phyloP scores from a whole-genome alignment of 2,329 filamentous ascomycete species.

The Aureobasidium sp. region DNA sequence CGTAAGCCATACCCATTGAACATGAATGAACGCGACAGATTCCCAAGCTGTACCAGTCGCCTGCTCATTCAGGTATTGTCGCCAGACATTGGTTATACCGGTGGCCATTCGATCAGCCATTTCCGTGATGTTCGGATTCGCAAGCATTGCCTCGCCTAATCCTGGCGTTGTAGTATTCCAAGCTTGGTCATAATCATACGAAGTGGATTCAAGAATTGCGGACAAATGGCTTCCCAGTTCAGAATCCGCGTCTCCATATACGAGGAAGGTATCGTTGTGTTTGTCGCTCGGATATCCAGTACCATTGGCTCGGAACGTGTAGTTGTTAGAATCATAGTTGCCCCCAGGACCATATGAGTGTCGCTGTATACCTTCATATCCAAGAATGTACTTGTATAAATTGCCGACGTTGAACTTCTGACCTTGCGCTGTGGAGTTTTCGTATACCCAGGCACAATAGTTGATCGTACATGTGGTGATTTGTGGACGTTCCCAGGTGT shows the following conservation, averaged over 20 bases:
- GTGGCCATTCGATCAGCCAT: background rate
- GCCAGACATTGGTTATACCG: background rate
- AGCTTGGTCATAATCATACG: background rate
- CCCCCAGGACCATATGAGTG: background rate
- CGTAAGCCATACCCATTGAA: background rate
- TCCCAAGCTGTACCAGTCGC: background rate
- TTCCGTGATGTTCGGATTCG: background rate
- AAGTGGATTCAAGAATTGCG: background rate
- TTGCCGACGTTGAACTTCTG: background rate
- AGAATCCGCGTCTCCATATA: background rate
- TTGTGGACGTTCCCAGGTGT: background rate
- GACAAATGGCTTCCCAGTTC: background rate
- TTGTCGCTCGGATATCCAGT: background rate
- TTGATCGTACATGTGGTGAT: background rate
- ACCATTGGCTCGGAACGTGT: background rate
- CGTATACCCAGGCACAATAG: background rate
- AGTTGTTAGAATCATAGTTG: background rate
- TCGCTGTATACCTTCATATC: background rate
- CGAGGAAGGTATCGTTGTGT: background rate
- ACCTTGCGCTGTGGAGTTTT: background rate
- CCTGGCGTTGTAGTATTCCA: background rate
- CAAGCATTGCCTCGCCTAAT: background rate
- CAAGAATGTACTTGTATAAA: background rate
- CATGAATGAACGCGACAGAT: constrained; percentile 1
- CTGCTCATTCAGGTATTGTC: background rate